Conservation (phyloP, 768 basidiomycete genomes). For the Tubosaeta sp. region DNA sequence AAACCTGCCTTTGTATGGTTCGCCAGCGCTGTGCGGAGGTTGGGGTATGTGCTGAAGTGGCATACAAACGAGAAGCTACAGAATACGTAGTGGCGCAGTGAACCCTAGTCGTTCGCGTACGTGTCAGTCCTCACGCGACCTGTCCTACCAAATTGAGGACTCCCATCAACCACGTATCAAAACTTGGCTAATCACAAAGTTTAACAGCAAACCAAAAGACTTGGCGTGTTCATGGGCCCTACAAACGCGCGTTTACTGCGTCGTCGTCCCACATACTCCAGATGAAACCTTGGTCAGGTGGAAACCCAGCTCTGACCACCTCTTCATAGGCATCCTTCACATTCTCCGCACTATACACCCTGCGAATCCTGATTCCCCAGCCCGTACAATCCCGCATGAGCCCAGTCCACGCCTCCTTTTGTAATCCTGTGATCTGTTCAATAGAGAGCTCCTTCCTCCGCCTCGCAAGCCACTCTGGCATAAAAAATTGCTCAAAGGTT, state of each 20-base stretch:
- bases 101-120: background rate
- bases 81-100: background rate
- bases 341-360: conserved; percentile 41
- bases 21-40: conserved; percentile 58
- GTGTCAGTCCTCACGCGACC: background rate
- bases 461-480: conserved; percentile 62
- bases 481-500: conserved; percentile 55
- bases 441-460: conserved; percentile 47
- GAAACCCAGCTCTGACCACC: conserved; percentile 42
- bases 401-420: conserved; percentile 54
- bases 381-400: conserved; percentile 51
- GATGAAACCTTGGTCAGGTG: conserved; percentile 53
- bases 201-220: no score
- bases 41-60: conserved; percentile 42
- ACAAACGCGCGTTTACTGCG: conserved; percentile 10
- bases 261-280: conserved; percentile 62
- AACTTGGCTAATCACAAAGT: no score
- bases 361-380: conserved; percentile 52
- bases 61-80: conserved; percentile 9
- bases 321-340: conserved; percentile 49
- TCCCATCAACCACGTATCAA: background rate
- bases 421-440: conserved; percentile 44
- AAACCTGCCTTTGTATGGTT: conserved; percentile 39
- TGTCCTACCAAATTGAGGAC: background rate
- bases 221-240: background rate